Evolutionary conservation across 352 stramenopile species (phyloP).

Genomic region (Globisporangium cystogenes): DNA sequence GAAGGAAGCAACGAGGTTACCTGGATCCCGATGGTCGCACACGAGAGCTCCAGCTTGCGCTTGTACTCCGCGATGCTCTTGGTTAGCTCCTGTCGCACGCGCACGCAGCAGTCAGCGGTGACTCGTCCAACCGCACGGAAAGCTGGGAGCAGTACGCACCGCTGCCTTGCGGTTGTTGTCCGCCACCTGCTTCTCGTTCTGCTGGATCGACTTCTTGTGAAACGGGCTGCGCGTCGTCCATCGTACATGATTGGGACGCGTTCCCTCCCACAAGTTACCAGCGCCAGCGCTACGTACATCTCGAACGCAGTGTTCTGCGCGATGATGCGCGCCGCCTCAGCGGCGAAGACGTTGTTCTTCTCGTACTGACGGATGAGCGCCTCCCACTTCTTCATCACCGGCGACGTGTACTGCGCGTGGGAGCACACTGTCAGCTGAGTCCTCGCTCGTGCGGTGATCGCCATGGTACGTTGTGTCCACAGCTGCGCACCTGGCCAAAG

Average conservation of each 20-base stretch:
- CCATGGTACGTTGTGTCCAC: background rate
- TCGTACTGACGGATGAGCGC: constrained; percentile 68
- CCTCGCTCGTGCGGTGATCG: too few species aligned
- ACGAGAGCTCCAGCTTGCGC: constrained; percentile 50
- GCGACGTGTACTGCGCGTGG: constrained; percentile 57
- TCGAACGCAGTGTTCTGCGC: constrained; percentile 73
- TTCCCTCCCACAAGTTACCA: too few species aligned
- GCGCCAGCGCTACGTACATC: constrained; percentile 32
- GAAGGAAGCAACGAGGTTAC: constrained; percentile 7
- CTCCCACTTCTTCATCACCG: constrained; percentile 62
- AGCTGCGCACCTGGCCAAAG: constrained; percentile 52
- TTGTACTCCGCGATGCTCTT: constrained; percentile 75
- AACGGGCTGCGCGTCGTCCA: constrained; percentile 59
- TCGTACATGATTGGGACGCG: background rate
- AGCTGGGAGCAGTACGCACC: constrained; percentile 17
- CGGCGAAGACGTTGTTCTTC: constrained; percentile 74
- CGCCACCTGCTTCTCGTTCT: constrained; percentile 76
- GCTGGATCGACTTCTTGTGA: constrained; percentile 67
- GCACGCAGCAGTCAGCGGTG: background rate
- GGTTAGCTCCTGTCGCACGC: constrained; percentile 27
- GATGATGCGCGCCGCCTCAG: constrained; percentile 66
- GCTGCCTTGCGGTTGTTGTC: constrained; percentile 78
- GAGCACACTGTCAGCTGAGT: background rate
- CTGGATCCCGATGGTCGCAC: constrained; percentile 53
- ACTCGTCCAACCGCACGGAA: background rate